Evolutionary conservation across 352 stramenopile genomes (phyloP).

Genomic region (Blastocystis sp.): DNA sequence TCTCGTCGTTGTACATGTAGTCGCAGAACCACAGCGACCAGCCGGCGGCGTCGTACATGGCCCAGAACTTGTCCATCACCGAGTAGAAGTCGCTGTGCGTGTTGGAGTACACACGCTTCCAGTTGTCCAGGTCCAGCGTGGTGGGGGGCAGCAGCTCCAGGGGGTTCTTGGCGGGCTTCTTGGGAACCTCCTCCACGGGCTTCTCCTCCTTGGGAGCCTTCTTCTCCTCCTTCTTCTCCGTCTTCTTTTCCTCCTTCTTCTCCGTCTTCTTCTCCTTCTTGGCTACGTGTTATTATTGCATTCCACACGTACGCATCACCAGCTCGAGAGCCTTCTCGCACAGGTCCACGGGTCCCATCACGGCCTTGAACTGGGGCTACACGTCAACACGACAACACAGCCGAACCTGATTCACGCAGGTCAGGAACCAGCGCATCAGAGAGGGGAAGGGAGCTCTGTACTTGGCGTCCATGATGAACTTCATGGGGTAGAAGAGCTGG

Average conservation of each 20-base stretch:
- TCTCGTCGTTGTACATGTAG: constrained; percentile 89
- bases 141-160: constrained; percentile 83
- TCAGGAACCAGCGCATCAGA: constrained; percentile 86
- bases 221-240: constrained; percentile 72
- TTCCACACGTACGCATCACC: neutral
- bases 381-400: neutral
- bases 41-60: constrained; percentile 81
- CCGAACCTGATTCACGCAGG: constrained; percentile 81
- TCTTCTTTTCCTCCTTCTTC: constrained; percentile 15
- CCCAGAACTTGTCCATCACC: constrained; percentile 85
- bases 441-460: constrained; percentile 83
- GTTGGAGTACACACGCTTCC: constrained; percentile 89
- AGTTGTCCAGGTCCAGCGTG: constrained; percentile 80
- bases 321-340: constrained; percentile 75
- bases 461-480: constrained; percentile 83
- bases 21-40: constrained; percentile 85
- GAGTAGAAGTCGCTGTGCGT: constrained; percentile 76
- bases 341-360: constrained; percentile 84
- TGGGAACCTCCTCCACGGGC: constrained; percentile 69
- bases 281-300: neutral
- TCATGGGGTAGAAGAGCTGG: constrained; percentile 88
- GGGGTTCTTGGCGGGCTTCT: constrained; percentile 79
- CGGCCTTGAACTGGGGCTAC: constrained; percentile 80
- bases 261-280: constrained; percentile 70
- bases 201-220: constrained; percentile 75